Base-by-base conservation (phyloP, 805 yeast species). In the Lipomyces yamadae region DNA sequence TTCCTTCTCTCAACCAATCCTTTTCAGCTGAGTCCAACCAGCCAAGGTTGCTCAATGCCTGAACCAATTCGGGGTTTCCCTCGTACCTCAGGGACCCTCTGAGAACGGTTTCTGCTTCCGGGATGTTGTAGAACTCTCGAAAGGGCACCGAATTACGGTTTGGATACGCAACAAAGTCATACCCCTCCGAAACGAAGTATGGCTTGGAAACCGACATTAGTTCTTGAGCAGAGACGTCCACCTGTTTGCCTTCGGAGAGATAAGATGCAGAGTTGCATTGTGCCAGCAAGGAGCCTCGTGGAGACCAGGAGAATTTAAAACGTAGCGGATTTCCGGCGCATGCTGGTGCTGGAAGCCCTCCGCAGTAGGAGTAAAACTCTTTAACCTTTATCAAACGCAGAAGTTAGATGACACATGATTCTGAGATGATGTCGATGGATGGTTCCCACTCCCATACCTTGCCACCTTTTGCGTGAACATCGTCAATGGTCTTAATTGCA, bases 291-390 rank as follows among this genome's bases (percentile, higher is more conserved):
- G 94, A 98, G 81, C 99, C 99, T 81, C 99, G 88, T 37, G 98
- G 92, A 45, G 97, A 92, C 99, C 99, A 94, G 53, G 98, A 93
- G 82, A 94, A 94, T 83, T 94, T 94, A 87, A 95, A 94, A 74
- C 98, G 98, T 78, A 94, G 85, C 64, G 99, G 99, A 82, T 94
- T 94, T 82, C 92, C 96, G 39, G 98, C 93, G 80, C 89, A 86
- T 81, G 93, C 98, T 70, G 99, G 98, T 39, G 98, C 94, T 72
- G 98, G 98, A 76, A 94, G 85, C 75, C 99, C 99, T 81, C 99
- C 99, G 82, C 99, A 94, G 88, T 91, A 95, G 5, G 97, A 91
- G 75, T 92, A 83, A 86, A 94, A 94, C 2, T 97, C 89, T 78
- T 86, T 90, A 81, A 52, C 55, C 55, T 52, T 15, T n/a, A 94